These are phyloP conservation scores for Mortierella sp. DNA, from an alignment of 371 early-diverging fungal genomes.

Conservation along the genomic window DNA sequence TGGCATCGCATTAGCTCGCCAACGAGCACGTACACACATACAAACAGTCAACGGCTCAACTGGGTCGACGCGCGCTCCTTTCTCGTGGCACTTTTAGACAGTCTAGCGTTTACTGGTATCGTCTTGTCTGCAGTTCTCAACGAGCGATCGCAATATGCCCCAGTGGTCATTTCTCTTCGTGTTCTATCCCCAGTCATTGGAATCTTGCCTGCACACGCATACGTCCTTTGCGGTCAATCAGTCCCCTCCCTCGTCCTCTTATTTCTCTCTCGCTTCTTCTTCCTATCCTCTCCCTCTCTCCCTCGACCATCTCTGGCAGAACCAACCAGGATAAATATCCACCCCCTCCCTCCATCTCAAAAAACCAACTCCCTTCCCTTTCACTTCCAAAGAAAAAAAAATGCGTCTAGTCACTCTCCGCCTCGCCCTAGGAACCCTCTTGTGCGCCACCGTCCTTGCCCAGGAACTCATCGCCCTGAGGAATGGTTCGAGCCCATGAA, in stretches of 20 bases:
- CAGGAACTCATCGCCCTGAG: constrained; percentile 47
- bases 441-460: constrained; percentile 19
- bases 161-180: neutral
- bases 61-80: neutral
- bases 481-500: constrained; percentile 50
- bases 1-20: neutral
- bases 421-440: constrained; percentile 12
- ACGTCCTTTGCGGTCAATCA: too few species aligned
- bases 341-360: neutral
- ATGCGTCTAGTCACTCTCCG: constrained; percentile 31
- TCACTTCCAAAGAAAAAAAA: constrained; percentile 3
- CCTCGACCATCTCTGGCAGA: neutral
- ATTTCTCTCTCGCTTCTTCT: neutral
- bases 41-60: neutral
- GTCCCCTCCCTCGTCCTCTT: neutral
- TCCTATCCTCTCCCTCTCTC: neutral
- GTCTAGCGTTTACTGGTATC: neutral
- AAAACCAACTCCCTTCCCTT: neutral
- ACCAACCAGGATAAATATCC: neutral
- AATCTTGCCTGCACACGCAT: neutral
- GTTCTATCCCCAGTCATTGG: neutral
- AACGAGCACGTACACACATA: too few species aligned
- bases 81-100: neutral
- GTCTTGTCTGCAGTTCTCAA: neutral
- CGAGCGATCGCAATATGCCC: neutral